Evolutionary conservation across 2,329 filamentous ascomycete genomes (phyloP).

Genomic region (Zarea fungicola): DNA sequence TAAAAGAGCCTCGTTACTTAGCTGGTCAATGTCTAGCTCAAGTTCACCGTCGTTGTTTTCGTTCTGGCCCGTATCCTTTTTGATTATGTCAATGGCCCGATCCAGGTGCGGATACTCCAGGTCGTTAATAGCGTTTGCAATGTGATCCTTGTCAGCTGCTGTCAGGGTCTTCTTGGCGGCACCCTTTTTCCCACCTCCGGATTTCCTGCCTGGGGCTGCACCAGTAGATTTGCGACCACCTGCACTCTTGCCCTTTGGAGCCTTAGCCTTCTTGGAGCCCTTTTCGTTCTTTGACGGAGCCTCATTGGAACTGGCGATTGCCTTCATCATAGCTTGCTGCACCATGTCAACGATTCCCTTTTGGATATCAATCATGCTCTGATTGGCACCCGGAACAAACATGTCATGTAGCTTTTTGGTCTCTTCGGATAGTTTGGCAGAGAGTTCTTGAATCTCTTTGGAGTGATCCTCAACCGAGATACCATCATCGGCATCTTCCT

Average conservation of each 20-base stretch:
- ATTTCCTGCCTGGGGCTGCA: constrained; percentile 33
- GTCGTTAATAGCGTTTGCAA: constrained; percentile 78
- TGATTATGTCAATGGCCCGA: constrained; percentile 83
- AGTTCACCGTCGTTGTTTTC: constrained; percentile 56
- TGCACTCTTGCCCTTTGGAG: constrained; percentile 48
- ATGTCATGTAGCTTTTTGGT: constrained; percentile 53
- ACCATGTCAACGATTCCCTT: constrained; percentile 59
- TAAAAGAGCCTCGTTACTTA: constrained; percentile 49
- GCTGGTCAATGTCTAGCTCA: constrained; percentile 54
- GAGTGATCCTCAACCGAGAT: constrained; percentile 35
- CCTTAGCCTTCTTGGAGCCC: constrained; percentile 50
- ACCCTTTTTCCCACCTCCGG: constrained; percentile 39
- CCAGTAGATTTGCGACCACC: constrained; percentile 39
- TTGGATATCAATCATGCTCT: constrained; percentile 49
- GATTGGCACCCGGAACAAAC: constrained; percentile 46
- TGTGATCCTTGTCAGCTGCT: constrained; percentile 81
- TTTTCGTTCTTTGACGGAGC: constrained; percentile 50
- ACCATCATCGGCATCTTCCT: constrained; percentile 51
- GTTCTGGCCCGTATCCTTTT: constrained; percentile 72
- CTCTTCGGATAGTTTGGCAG: constrained; percentile 49
- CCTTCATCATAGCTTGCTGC: constrained; percentile 67
- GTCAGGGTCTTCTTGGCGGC: constrained; percentile 52
- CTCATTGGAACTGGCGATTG: constrained; percentile 59
- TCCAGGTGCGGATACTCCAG: constrained; percentile 74
- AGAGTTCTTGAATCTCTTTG: constrained; percentile 46